Evolutionary conservation across 2,329 filamentous ascomycete species (phyloP).

Genomic region (Botryosphaeria agaves): DNA sequence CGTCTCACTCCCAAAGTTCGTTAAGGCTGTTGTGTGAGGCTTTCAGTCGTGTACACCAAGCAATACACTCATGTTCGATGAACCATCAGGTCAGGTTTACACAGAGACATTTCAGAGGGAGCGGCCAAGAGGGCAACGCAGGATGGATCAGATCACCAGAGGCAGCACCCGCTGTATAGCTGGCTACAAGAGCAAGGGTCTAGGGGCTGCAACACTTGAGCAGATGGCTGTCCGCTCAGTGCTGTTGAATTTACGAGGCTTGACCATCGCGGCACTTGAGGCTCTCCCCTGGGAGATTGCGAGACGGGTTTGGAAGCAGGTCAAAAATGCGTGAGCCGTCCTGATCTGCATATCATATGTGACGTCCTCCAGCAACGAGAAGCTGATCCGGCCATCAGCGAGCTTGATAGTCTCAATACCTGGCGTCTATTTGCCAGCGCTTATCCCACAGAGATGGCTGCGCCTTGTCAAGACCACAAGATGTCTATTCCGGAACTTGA

Average conservation of each 20-base stretch:
- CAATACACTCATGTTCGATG: not conserved
- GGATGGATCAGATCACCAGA: not conserved
- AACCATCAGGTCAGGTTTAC: too few relatives aligned
- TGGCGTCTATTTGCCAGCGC: not conserved
- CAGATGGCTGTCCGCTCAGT: not conserved
- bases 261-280: not conserved
- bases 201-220: not conserved
- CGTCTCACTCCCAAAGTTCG: not conserved
- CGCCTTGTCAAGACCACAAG: not conserved
- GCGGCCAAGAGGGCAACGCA: not conserved
- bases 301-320: not conserved
- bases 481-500: not conserved
- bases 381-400: too few relatives aligned
- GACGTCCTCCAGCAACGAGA: too few relatives aligned
- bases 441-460: not conserved
- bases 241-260: not conserved
- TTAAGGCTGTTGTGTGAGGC: not conserved
- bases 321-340: too few relatives aligned
- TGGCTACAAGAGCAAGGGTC: not conserved
- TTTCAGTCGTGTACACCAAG: not conserved
- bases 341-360: too few relatives aligned
- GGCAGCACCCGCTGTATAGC: not conserved
- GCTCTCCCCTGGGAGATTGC: not conserved
- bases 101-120: conserved; percentile 1
- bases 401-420: not conserved